Evolutionary conservation across 768 basidiomycete species (phyloP), one percentile per base, ranked within the genome.

Genomic region (Exsudoporus frostii): DNA sequence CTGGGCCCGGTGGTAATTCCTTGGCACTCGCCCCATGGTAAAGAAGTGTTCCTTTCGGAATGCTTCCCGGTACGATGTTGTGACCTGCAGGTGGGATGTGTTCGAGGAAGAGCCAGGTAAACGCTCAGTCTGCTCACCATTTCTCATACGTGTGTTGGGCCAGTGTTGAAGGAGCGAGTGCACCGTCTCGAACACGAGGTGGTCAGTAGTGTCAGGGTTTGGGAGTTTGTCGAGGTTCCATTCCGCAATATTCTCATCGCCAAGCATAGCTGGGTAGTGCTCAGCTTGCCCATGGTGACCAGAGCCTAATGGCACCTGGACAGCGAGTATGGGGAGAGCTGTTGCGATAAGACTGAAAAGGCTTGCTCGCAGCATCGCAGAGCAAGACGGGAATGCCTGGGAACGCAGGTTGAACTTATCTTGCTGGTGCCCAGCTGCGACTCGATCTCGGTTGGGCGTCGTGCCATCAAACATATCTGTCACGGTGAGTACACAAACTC

Each of bases 111-210:
- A 36, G 59, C 51, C 59, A 29, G 57, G 59, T 3, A 59, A 54
- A 11, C 50, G 49, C 4, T 34, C 42, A 0, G 3, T 11, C 7
- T 4, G 8, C 67, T 45, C 45, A 75, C 76, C 76, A 58, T 77
- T 77, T 45, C 76, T 68, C 63, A 77, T 76, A 4, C 75, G 72
- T 0, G 76, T 76, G 47, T 78, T 76, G 13, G 74, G 72, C 76
- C 77, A 78, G 51, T 72, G 75, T 42, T 78, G 75, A 11, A 76
- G 64, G 0, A 65, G 17, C 65, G 57, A 38, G 66, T 58, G 24
- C 58, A 65, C 53, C 56, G 67, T 53, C 59, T 66, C 59, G 39
- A 65, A 64, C 2, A 65, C 51, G 29, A 63, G 53, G 40, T 62
- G 53, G n/a, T 58, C 51, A 1, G 73, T 74, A 11, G 56, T 54